Percentiles rank a stretch among this genome's conserved stretches.
Evolutionary conservation across 2,329 filamentous ascomycete species (phyloP).

Genomic region (Colletotrichum graminicola): DNA sequence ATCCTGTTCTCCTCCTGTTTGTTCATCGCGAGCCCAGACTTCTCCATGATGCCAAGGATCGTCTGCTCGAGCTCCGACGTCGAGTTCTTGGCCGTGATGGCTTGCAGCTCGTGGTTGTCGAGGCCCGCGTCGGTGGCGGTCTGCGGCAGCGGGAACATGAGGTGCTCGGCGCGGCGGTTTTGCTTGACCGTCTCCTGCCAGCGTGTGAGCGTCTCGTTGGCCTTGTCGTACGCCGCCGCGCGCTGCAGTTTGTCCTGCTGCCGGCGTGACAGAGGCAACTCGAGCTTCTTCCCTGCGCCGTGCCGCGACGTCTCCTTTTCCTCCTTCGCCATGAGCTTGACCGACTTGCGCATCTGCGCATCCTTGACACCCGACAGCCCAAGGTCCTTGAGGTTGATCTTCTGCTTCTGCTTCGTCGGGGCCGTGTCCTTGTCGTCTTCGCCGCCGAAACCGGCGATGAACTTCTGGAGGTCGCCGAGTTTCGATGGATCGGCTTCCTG

Average conservation of each 20-base stretch:
- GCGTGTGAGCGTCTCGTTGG: constrained; percentile 88
- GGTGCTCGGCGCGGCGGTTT: constrained; percentile 90
- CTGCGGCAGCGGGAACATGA: constrained; percentile 87
- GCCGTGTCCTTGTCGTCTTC: constrained; percentile 64
- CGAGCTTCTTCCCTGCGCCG: constrained; percentile 74
- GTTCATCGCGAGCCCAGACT: constrained; percentile 79
- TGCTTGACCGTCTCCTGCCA: constrained; percentile 97
- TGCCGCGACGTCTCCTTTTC: constrained; percentile 60
- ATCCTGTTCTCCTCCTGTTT: constrained; percentile 61
- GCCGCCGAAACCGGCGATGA: constrained; percentile 77
- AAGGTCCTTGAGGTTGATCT: constrained; percentile 82
- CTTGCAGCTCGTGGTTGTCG: constrained; percentile 72
- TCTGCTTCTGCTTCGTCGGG: constrained; percentile 54
- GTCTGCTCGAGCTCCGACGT: constrained; percentile 86
- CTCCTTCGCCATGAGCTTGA: constrained; percentile 79
- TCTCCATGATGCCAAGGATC: constrained; percentile 89
- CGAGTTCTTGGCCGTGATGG: constrained; percentile 72
- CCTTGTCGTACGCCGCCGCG: constrained; percentile 86
- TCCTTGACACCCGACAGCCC: constrained; percentile 78
- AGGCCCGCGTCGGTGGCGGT: constrained; percentile 73
- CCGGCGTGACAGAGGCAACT: constrained; percentile 84
- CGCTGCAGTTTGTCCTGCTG: constrained; percentile 90
- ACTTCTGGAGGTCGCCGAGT: constrained; percentile 73
- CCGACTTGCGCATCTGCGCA: constrained; percentile 79
- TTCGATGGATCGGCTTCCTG: constrained; percentile 65